These are phyloP conservation scores for Komagataella ulmi DNA, from an alignment of 805 yeast species.

Conservation along the genomic window DNA sequence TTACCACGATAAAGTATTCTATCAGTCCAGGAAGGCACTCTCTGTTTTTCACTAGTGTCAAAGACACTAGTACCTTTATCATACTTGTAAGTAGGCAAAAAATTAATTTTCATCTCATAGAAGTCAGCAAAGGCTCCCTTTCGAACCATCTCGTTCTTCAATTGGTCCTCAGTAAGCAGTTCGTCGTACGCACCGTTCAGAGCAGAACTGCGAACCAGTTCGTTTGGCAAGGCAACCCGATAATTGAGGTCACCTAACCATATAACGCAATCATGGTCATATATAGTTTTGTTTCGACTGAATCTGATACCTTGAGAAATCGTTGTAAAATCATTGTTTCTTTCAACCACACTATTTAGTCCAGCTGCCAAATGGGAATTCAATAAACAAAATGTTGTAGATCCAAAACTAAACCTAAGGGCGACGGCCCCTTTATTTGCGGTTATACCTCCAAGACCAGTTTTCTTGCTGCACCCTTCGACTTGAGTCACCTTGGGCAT, in stretches of 20 bases:
- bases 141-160: slow-evolving; percentile 56
- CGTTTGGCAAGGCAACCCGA: slow-evolving; percentile 60
- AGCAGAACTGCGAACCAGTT: slow-evolving; percentile 51
- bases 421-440: slow-evolving; percentile 98
- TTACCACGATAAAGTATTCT: slow-evolving; percentile 44
- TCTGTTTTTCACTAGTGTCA: slow-evolving; percentile 83
- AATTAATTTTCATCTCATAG: slow-evolving; percentile 62
- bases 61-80: slow-evolving; percentile 73
- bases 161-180: slow-evolving; percentile 64
- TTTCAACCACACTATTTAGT: slow-evolving; percentile 60
- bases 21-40: slow-evolving; percentile 97
- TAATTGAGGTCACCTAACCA: slow-evolving; percentile 97
- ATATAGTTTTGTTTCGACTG: slow-evolving; percentile 59
- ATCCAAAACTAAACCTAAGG: slow-evolving; percentile 71
- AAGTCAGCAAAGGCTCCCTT: slow-evolving; percentile 66
- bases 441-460: slow-evolving; percentile 93
- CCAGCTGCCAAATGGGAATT: slow-evolving; percentile 97
- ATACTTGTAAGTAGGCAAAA: slow-evolving; percentile 86
- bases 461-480: slow-evolving; percentile 88
- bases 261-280: slow-evolving; percentile 74
- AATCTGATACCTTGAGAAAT: slow-evolving; percentile 68
- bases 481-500: slow-evolving; percentile 56
- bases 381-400: slow-evolving; percentile 69
- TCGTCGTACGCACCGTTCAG: slow-evolving; percentile 27
- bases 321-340: slow-evolving; percentile 73